Evolutionary conservation across 2,329 filamentous ascomycete genomes (phyloP).

Genomic region (Dactylellina sp.): DNA sequence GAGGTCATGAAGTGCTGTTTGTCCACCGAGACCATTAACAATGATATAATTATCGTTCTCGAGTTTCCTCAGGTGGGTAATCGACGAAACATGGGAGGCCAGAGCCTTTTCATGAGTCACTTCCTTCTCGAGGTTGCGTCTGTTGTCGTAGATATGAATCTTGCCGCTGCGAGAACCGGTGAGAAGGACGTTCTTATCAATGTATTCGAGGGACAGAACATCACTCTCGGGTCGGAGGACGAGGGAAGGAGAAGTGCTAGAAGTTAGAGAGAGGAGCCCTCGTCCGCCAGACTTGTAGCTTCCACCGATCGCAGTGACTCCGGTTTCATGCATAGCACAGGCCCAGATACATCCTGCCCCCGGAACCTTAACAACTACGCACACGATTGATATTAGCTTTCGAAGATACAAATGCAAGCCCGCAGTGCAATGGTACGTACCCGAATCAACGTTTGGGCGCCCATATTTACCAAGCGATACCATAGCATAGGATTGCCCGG

Average conservation of each 20-base stretch:
- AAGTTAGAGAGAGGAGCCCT: slow-evolving; percentile 43
- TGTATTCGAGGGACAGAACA: slow-evolving; percentile 40
- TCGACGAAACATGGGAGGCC: slow-evolving; percentile 41
- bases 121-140: slow-evolving; percentile 54
- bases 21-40: slow-evolving; percentile 51
- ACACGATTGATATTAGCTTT: background rate
- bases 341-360: slow-evolving; percentile 49
- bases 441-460: slow-evolving; percentile 36
- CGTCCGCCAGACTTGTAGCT: slow-evolving; percentile 43
- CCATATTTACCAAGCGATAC: slow-evolving; percentile 41
- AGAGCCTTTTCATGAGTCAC: slow-evolving; percentile 45
- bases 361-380: slow-evolving; percentile 33
- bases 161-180: slow-evolving; percentile 53
- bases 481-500: slow-evolving; percentile 37
- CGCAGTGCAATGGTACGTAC: slow-evolving; percentile 3
- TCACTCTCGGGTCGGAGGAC: slow-evolving; percentile 48
- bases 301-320: slow-evolving; percentile 40
- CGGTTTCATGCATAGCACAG: slow-evolving; percentile 33
- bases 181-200: slow-evolving; percentile 44
- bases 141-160: slow-evolving; percentile 51
- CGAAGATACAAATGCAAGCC: background rate
- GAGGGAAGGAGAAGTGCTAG: slow-evolving; percentile 19
- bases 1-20: slow-evolving; percentile 44
- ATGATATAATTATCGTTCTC: slow-evolving; percentile 41
- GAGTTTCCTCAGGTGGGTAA: slow-evolving; percentile 50